A percentile compares a stretch with the other conserved stretches of the same genome.
These are phyloP conservation scores for Alternaria panax DNA, from an alignment of 2,329 filamentous ascomycete genomes.

Conservation along the genomic window DNA sequence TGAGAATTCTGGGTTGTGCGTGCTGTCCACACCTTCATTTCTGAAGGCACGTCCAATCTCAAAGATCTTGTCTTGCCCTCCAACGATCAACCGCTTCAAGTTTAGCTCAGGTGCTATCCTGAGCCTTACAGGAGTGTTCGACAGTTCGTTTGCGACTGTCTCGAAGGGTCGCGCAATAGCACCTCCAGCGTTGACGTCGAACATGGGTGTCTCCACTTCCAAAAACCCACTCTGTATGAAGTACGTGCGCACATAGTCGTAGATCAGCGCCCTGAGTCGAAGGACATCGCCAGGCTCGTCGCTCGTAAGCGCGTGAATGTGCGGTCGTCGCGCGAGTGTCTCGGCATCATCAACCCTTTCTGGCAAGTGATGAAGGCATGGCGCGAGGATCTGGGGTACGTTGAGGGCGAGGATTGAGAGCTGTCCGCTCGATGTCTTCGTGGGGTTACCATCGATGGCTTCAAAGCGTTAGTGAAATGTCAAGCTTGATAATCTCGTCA, in stretches of 20 bases:
- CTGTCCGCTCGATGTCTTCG: slow-evolving; percentile 75
- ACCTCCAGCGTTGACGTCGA: slow-evolving; percentile 83
- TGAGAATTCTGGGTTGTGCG: slow-evolving; percentile 96
- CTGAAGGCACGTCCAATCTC: slow-evolving; percentile 93
- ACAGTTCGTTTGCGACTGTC: slow-evolving; percentile 79
- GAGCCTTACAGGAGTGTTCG: slow-evolving; percentile 74
- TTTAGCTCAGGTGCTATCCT: slow-evolving; percentile 94
- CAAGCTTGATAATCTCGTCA: slow-evolving; percentile 25
- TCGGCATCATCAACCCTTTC: slow-evolving; percentile 73
- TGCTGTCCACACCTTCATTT: slow-evolving; percentile 77
- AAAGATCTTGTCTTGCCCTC: slow-evolving; percentile 86
- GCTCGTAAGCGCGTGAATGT: slow-evolving; percentile 86
- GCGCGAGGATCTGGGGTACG: slow-evolving; percentile 76
- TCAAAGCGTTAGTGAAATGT: slow-evolving; percentile 14
- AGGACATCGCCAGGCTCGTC: slow-evolving; percentile 71
- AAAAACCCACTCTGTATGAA: slow-evolving; percentile 76
- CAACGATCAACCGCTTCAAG: slow-evolving; percentile 90
- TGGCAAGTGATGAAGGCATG: slow-evolving; percentile 81
- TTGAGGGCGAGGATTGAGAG: slow-evolving; percentile 73
- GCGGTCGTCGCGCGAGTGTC: slow-evolving; percentile 76
- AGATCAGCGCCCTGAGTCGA: slow-evolving; percentile 75
- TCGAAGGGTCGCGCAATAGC: slow-evolving; percentile 86
- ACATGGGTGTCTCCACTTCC: slow-evolving; percentile 90
- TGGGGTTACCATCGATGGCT: slow-evolving; percentile 74
- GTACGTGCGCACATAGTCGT: slow-evolving; percentile 75